Percentiles rank a stretch among this genome's conserved stretches.
phyloP scores from a whole-genome alignment of 352 stramenopile genomes.

The Globisporangium cederbergense region DNA sequence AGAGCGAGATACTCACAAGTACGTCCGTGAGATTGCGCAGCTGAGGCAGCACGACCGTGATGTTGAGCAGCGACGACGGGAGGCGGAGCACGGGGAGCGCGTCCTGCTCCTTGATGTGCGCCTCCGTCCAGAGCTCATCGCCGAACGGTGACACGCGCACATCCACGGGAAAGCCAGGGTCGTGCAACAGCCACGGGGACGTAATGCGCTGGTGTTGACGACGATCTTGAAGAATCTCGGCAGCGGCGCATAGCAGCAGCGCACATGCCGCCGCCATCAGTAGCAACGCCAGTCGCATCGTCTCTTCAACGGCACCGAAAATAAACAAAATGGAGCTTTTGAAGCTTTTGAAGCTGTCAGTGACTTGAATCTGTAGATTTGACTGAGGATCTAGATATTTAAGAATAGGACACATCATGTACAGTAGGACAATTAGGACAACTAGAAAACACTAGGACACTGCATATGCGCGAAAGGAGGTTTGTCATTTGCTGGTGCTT shows the following conservation, averaged over 20 bases:
- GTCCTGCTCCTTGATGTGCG: conserved; percentile 2
- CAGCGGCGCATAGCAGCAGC: background rate
- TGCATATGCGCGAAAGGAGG: too few species aligned
- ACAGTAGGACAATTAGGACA: too few species aligned
- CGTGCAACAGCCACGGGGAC: conserved; percentile 27
- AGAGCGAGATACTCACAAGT: conserved; percentile 29
- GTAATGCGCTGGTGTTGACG: background rate
- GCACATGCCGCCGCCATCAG: background rate
- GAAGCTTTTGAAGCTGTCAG: too few species aligned
- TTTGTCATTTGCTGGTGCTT: too few species aligned
- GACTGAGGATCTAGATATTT: too few species aligned
- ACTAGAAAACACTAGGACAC: too few species aligned
- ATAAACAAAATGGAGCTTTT: background rate
- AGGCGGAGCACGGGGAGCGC: conserved; percentile 19
- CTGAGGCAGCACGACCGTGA: conserved; percentile 23
- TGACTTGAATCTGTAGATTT: too few species aligned
- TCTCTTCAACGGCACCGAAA: background rate
- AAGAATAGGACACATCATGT: too few species aligned
- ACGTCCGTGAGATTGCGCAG: conserved; percentile 19
- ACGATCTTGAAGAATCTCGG: background rate
- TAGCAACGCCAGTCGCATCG: background rate
- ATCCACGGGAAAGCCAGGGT: conserved; percentile 29
- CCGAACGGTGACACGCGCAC: conserved; percentile 30
- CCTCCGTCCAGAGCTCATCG: conserved; percentile 25
- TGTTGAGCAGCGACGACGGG: conserved; percentile 30